phyloP scores from a whole-genome alignment of 768 basidiomycete species.

The Suillus subaureus region DNA sequence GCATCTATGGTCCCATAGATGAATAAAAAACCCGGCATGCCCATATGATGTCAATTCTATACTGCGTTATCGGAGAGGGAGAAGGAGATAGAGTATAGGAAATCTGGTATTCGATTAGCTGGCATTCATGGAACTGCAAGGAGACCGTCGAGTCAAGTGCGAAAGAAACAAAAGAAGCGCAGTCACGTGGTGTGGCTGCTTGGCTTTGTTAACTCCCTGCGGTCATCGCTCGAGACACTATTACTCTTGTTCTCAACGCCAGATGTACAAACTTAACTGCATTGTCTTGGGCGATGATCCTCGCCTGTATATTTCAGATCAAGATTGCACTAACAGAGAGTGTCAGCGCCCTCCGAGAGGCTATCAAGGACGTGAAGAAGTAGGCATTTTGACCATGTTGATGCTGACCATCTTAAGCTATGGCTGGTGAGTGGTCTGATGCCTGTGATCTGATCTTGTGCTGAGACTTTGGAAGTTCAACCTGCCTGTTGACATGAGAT shows the following conservation, averaged over 20 bases:
- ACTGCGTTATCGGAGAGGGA: no score
- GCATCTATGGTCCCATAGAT: no score
- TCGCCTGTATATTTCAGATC: not conserved
- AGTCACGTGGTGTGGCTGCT: no score
- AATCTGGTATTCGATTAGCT: no score
- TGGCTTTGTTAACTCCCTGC: not conserved
- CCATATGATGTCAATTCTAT: no score
- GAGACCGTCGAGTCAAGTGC: no score
- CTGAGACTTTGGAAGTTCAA: not conserved
- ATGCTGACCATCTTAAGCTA: not conserved
- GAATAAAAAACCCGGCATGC: no score
- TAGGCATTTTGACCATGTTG: not conserved
- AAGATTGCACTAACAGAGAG: not conserved
- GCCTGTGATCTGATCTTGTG: not conserved
- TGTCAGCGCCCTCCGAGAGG: not conserved
- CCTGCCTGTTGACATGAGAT: not conserved
- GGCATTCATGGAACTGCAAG: no score
- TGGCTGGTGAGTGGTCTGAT: not conserved
- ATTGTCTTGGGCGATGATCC: not conserved
- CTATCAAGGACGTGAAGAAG: not conserved
- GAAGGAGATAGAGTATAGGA: no score
- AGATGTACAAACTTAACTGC: not conserved
- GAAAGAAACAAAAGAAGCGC: no score
- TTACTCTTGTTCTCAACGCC: not conserved
- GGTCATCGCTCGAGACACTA: not conserved